phyloP scores from a whole-genome alignment of 208 protist species.

The Leishmania tropica region DNA sequence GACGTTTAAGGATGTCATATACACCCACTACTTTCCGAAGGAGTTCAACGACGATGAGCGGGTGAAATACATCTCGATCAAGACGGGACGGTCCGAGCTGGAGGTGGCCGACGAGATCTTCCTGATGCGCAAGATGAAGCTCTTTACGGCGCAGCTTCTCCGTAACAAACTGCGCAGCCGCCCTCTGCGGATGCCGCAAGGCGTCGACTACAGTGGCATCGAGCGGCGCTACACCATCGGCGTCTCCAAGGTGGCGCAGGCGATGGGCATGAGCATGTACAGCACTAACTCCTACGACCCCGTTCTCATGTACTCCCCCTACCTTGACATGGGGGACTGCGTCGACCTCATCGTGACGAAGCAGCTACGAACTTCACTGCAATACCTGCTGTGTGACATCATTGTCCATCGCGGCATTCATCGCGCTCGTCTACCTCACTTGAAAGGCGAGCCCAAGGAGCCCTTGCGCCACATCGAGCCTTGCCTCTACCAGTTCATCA shows the following conservation, averaged over 20 bases:
- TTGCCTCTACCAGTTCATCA: conserved; percentile 86
- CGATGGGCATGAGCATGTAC: conserved; percentile 91
- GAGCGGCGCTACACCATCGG: conserved; percentile 83
- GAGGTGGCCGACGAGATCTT: conserved; percentile 89
- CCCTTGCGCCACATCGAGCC: conserved; percentile 75
- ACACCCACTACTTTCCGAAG: conserved; percentile 83
- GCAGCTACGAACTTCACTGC: conserved; percentile 77
- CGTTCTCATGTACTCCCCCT: conserved; percentile 77
- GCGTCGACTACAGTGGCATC: conserved; percentile 82
- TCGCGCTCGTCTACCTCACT: conserved; percentile 60
- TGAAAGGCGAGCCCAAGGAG: conserved; percentile 59
- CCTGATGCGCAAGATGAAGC: conserved; percentile 88
- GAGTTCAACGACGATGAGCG: conserved; percentile 82
- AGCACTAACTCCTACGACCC: conserved; percentile 76
- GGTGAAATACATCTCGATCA: conserved; percentile 83
- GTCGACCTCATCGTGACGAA: conserved; percentile 85
- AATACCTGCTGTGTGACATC: conserved; percentile 85
- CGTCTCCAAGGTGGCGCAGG: conserved; percentile 77
- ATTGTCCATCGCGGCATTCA: conserved; percentile 82
- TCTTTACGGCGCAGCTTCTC: conserved; percentile 79
- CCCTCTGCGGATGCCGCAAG: conserved; percentile 76
- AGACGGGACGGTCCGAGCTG: conserved; percentile 72
- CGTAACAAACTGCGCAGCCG: conserved; percentile 79
- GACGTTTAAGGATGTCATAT: conserved; percentile 77
- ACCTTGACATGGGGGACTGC: conserved; percentile 82